Evolutionary conservation across 2,329 filamentous ascomycete genomes (phyloP).

Genomic region (Golovinomyces cichoracearum): DNA sequence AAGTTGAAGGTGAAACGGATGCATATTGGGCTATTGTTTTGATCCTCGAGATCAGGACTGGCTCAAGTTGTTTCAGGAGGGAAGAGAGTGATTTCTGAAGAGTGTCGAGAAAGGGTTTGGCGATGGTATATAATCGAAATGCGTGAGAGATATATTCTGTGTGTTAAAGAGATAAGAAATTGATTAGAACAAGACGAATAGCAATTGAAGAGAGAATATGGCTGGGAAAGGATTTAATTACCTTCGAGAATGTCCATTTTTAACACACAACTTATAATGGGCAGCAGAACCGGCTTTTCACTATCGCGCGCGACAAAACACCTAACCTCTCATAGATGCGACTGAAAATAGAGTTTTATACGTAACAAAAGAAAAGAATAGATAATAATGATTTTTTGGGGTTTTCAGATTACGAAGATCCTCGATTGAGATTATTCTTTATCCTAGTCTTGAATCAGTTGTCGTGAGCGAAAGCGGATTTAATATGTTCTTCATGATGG

Average conservation of each 20-base stretch:
- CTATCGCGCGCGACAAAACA: no score
- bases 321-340: no score
- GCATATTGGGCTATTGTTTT: constrained; percentile 4
- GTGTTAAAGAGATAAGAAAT: neutral
- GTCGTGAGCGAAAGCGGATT: no score
- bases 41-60: constrained; percentile 8
- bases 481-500: no score
- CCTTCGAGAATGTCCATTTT: neutral
- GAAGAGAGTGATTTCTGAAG: constrained; percentile 3
- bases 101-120: constrained; percentile 7
- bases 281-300: no score
- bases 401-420: no score
- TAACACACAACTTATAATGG: no score
- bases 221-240: neutral
- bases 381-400: no score
- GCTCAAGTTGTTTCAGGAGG: constrained; percentile 3
- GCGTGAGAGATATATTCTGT: neutral
- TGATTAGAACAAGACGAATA: neutral
- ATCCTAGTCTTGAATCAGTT: no score
- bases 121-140: neutral
- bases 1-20: constrained; percentile 14
- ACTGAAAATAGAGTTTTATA: no score
- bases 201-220: neutral
- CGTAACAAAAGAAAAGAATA: no score
- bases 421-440: no score